Evolutionary conservation across 305 asterid species (phyloP), one percentile per base, ranked within the genome.

Genomic region (Fraxinus greggii): DNA sequence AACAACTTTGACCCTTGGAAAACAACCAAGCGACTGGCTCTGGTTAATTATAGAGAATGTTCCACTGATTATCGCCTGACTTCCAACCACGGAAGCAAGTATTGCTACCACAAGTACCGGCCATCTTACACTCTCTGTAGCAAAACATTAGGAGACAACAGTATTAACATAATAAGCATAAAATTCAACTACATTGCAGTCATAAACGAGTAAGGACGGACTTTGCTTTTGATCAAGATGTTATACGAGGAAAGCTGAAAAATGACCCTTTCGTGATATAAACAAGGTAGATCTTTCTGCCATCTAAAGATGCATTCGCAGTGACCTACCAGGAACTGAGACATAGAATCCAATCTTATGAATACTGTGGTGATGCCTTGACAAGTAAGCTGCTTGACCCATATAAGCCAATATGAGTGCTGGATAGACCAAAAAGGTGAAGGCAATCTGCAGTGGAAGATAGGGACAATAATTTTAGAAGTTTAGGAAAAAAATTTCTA

Each of bases 381-480:
- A 95, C 61, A 95, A 83, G 84, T 83, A 95, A 83, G 99, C 99
- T 63, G 99, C 98, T 91, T 95, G 98, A 54, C 99, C 99, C 99
- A 95, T 95, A 84, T 95, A 95, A 29, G 96, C 97, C 90, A 95
- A 85, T 81, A 89, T 93, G 29, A 95, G 86, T 15, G 99, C 99
- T 17, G 98, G 98, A 90, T 95, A 95, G 56, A 95, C 99, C 92
- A 95, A 81, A 83, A 95, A 94, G 85, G 95, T 89, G 92, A 95
- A 95, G 23, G 99, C 99, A 87, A 94, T 93, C 98, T 95, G 97
- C 88, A 87, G 84, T 69, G 78, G 33, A 75, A 84, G 19, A 65
- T 31, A 59, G 75, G 72, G 79, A 75, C 31, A 42, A 73, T 31
- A 40, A 48, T 78, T 76, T 45, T 29, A 40, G 13, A 42, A 28